Base-by-base conservation (phyloP, 805 yeast genomes). In the Kurtzmaniella cleridarum region DNA sequence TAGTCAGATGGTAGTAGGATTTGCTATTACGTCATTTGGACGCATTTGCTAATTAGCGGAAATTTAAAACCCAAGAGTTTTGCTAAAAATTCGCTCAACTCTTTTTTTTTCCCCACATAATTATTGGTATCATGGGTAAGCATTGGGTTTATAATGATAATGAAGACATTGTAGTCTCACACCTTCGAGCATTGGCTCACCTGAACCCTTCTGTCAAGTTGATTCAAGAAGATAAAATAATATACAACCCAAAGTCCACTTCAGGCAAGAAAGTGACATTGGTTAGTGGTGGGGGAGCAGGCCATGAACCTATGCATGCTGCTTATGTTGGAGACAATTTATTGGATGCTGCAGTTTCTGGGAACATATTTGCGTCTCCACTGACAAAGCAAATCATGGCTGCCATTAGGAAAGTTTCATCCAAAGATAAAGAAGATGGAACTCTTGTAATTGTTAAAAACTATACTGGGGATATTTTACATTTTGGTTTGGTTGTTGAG, bases 231-330 rank as follows among this genome's bases (percentile, higher is more conserved):
- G 85, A 81, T 53, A 68, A 73, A 42, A 82, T 80, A 4, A 71
- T 78, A 9, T 75, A 62, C 57, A 64, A 68, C 42, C 65, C 71
- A 14, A 44, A 62, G 39, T 53, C 66, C n/a, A 53, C 57, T 33
- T 50, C 57, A 14, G 34, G 48, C n/a, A 62, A 69, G 20, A 83
- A 85, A 51, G 84, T 89, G 32, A 75, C 86, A 5, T 53, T 90
- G 36, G 64, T 90, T 20, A 80, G 95, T 27, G 96, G 97, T 43
- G 98, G 98, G 40, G 97, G 97, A 20, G 79, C 90, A 11, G 98
- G 98, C 35, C 98, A 90, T 55, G 98, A 90, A 61, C 97, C 97
- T 18, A 71, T 89, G 3, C 97, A 91, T 54, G 90, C 86, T 7
- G 97, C 96, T 0, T 90, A 79, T 57, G 89, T 90, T 16, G 97